These are phyloP conservation scores for Auxenochlorella protothecoides DNA, from an alignment of 139 green algal species.

Conservation along the genomic window DNA sequence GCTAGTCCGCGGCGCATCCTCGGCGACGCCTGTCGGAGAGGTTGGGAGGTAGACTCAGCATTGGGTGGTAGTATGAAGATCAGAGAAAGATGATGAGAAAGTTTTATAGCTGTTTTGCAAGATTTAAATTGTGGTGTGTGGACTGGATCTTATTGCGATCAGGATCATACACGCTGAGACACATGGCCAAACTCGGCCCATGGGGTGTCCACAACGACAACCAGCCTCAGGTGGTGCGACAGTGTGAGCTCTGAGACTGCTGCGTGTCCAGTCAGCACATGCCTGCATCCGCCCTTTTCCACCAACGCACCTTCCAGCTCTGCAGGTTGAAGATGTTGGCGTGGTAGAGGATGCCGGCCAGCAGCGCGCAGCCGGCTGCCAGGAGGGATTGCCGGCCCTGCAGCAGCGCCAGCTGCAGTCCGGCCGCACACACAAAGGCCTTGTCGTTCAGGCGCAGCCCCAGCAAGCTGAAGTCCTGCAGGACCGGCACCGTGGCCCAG, in stretches of 20 bases:
- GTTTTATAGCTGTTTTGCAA: too few relatives aligned
- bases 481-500: conserved; percentile 36
- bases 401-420: conserved; percentile 49
- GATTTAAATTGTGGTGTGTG: too few relatives aligned
- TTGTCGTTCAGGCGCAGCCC: conserved; percentile 5
- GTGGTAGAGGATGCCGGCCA: conserved; percentile 46
- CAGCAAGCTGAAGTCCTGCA: conserved; percentile 26
- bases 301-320: not conserved
- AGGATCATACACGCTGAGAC: too few relatives aligned
- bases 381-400: conserved; percentile 12
- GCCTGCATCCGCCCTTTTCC: too few relatives aligned
- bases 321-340: conserved; percentile 37
- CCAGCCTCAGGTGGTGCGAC: not conserved
- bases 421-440: conserved; percentile 51
- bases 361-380: conserved; percentile 20
- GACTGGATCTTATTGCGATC: too few relatives aligned
- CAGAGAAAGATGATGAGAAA: too few relatives aligned
- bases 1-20: conserved; percentile 4
- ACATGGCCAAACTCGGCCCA: too few relatives aligned
- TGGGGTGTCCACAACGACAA: not conserved
- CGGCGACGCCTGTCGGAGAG: not conserved
- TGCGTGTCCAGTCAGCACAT: not conserved
- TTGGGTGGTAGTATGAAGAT: too few relatives aligned
- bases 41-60: not conserved
- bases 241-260: not conserved